A percentile compares a stretch with the other conserved stretches of the same genome.
These are phyloP conservation scores for Mimosa bimucronata DNA, from an alignment of 306 rosid genomes.

Conservation along the genomic window DNA sequence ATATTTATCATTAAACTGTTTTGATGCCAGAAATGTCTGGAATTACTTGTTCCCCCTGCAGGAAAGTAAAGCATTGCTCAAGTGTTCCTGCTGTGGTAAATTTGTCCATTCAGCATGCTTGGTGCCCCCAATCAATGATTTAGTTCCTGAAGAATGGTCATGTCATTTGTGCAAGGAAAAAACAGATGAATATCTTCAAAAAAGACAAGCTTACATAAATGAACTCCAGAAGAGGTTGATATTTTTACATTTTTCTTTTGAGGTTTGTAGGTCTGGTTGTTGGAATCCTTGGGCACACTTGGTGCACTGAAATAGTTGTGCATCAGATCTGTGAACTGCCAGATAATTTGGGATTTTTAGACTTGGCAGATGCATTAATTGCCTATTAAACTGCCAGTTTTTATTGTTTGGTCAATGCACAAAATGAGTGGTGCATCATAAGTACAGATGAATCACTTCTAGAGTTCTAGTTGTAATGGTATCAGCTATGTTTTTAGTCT, in stretches of 20 bases:
- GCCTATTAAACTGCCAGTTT: neutral
- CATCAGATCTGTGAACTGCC: neutral
- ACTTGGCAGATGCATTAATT: neutral
- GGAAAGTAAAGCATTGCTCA: constrained; percentile 87
- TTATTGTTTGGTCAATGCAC: constrained; percentile 9
- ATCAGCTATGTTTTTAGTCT: constrained; percentile 19
- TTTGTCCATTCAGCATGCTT: constrained; percentile 84
- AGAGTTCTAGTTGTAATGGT: constrained; percentile 13
- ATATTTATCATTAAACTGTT: constrained; percentile 11
- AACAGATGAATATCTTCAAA: constrained; percentile 88
- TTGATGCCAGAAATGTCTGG: constrained; percentile 36
- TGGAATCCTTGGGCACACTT: neutral
- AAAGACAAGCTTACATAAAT: constrained; percentile 67
- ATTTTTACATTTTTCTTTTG: constrained; percentile 20
- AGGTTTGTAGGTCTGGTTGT: constrained; percentile 33
- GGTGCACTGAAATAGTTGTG: neutral
- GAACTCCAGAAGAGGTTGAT: constrained; percentile 78
- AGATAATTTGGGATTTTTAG: neutral
- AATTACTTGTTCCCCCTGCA: constrained; percentile 44
- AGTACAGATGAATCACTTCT: constrained; percentile 5
- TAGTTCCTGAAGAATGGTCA: constrained; percentile 84
- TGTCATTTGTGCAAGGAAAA: constrained; percentile 90
- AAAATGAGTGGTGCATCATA: neutral
- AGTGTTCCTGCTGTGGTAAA: constrained; percentile 89
- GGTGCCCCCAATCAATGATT: constrained; percentile 81